phyloP scores from a whole-genome alignment of 768 basidiomycete genomes.

The Kondoa subrosea region DNA sequence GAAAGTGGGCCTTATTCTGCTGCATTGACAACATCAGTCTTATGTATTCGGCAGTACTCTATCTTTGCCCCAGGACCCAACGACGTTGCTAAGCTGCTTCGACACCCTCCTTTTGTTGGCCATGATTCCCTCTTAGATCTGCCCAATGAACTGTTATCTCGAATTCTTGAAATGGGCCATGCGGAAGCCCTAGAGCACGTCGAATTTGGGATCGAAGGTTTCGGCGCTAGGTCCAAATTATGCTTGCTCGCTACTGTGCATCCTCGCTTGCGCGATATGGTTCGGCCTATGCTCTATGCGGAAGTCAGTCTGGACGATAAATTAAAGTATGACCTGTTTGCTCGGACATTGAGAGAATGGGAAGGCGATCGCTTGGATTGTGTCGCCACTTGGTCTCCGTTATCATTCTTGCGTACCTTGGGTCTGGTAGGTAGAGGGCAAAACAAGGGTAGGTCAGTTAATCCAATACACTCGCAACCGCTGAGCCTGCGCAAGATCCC shows the following conservation, averaged over 20 bases:
- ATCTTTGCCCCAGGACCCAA: too few species aligned
- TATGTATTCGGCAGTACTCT: too few species aligned
- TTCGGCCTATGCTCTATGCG: not conserved
- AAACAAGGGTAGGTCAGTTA: not conserved
- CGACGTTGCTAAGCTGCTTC: too few species aligned
- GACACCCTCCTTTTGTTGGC: too few species aligned
- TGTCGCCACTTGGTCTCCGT: not conserved
- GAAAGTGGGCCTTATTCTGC: too few species aligned
- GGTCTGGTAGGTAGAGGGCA: not conserved
- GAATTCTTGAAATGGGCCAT: not conserved
- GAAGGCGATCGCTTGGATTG: not conserved
- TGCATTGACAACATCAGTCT: too few species aligned
- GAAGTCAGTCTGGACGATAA: not conserved
- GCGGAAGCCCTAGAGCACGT: constrained; percentile 10
- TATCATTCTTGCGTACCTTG: not conserved
- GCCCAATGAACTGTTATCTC: not conserved
- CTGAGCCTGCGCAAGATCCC: not conserved
- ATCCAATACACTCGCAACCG: not conserved
- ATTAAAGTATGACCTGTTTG: not conserved
- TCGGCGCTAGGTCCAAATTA: not conserved
- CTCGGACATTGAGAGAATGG: not conserved
- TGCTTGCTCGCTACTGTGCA: not conserved
- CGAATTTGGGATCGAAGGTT: constrained; percentile 8
- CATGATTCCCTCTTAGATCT: too few species aligned
- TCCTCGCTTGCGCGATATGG: not conserved